Evolutionary conservation across 2,329 filamentous ascomycete species (phyloP).

Genomic region (Cladophialophora bantiana): DNA sequence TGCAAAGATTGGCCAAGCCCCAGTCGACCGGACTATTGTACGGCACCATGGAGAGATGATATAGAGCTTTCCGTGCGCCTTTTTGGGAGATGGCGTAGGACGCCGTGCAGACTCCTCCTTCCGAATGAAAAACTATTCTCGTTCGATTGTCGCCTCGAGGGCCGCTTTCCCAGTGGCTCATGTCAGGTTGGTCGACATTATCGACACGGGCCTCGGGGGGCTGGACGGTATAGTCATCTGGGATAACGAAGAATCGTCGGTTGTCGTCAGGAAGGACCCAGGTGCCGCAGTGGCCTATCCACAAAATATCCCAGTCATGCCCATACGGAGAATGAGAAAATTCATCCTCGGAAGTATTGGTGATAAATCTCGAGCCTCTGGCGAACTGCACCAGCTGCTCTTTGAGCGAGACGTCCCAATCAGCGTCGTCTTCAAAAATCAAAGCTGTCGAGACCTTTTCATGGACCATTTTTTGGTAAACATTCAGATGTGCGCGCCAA

Average conservation of each 20-base stretch:
- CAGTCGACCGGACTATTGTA: slow-evolving; percentile 35
- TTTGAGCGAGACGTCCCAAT: slow-evolving; percentile 64
- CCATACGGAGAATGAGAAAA: slow-evolving; percentile 55
- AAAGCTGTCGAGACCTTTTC: slow-evolving; percentile 57
- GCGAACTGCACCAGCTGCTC: slow-evolving; percentile 55
- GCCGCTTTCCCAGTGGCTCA: slow-evolving; percentile 31
- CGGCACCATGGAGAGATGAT: slow-evolving; percentile 35
- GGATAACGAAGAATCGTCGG: slow-evolving; percentile 42
- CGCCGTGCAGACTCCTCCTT: slow-evolving; percentile 35
- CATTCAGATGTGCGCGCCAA: slow-evolving; percentile 53
- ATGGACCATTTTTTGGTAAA: slow-evolving; percentile 52
- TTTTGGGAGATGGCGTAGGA: slow-evolving; percentile 37
- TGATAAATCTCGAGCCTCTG: slow-evolving; percentile 43
- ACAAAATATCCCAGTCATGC: slow-evolving; percentile 61
- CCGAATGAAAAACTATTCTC: slow-evolving; percentile 30
- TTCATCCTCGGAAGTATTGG: slow-evolving; percentile 39
- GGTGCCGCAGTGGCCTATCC: slow-evolving; percentile 59
- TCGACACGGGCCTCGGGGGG: slow-evolving; percentile 35
- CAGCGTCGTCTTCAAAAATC: slow-evolving; percentile 64
- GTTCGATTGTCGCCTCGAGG: slow-evolving; percentile 29
- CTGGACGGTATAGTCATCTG: slow-evolving; percentile 44
- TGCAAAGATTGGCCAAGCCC: slow-evolving; percentile 33
- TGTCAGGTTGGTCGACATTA: slow-evolving; percentile 31
- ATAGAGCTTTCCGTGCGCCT: slow-evolving; percentile 37
- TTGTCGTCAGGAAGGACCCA: slow-evolving; percentile 43